Conservation (phyloP, 2,329 filamentous ascomycete genomes). For the Cryphonectria japonica region DNA sequence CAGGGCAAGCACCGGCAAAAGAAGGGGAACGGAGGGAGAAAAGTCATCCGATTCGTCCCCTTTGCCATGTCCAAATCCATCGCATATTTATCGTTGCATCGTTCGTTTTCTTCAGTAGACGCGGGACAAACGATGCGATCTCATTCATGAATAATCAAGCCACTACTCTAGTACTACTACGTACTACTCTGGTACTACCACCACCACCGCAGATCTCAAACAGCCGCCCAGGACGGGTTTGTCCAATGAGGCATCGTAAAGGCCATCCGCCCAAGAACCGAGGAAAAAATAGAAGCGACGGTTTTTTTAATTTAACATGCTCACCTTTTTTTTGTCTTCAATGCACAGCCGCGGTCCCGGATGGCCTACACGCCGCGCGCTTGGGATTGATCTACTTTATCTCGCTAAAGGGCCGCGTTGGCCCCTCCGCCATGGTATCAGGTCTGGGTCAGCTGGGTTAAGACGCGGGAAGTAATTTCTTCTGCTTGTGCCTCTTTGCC, state of each 20-base stretch:
- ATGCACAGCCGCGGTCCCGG: conserved; percentile 3
- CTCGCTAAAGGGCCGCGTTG: not conserved
- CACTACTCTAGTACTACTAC: not conserved
- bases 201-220: not conserved
- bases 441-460: not conserved
- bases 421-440: not conserved
- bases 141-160: not conserved
- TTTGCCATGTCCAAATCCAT: not conserved
- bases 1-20: too few species aligned
- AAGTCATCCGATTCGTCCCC: not conserved
- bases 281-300: not conserved
- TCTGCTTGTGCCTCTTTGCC: not conserved
- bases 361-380: conserved; percentile 5
- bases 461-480: not conserved
- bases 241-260: conserved; percentile 22
- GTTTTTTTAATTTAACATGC: not conserved
- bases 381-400: not conserved
- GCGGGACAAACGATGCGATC: not conserved
- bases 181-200: too few species aligned
- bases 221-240: conserved; percentile 22
- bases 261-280: conserved; percentile 3
- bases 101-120: not conserved
- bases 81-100: not conserved
- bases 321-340: too few species aligned
- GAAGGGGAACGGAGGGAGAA: too few species aligned